phyloP scores from a whole-genome alignment of 768 basidiomycete genomes.

The Tephrocybe sp. region DNA sequence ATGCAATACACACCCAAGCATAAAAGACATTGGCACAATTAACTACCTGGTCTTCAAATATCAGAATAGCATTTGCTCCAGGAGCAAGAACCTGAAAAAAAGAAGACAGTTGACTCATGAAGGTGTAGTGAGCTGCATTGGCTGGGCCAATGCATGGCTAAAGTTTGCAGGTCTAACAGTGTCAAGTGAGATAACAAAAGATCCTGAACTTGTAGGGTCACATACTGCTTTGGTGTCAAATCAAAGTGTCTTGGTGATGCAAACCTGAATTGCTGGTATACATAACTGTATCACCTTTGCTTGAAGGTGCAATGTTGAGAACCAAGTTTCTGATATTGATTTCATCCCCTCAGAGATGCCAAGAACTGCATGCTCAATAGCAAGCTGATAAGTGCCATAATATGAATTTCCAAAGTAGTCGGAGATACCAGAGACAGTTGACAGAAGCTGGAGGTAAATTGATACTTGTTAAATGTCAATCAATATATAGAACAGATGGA shows the following conservation, averaged over 20 bases:
- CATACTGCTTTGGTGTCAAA: constrained; percentile 25
- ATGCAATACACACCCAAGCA: constrained; percentile 29
- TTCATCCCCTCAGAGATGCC: constrained; percentile 22
- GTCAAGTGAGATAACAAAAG: no score
- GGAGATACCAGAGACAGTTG: constrained; percentile 19
- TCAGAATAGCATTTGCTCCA: constrained; percentile 26
- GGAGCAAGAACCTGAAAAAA: no score
- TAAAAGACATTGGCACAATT: no score
- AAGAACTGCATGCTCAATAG: constrained; percentile 15
- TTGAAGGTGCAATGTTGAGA: no score
- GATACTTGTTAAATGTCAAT: background rate
- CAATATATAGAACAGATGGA: background rate
- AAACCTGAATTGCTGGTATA: constrained; percentile 22
- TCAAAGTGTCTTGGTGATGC: constrained; percentile 12
- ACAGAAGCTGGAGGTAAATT: constrained; percentile 18
- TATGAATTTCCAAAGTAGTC: constrained; percentile 26
- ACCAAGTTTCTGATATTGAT: no score
- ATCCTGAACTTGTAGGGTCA: constrained; percentile 1
- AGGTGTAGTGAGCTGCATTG: background rate
- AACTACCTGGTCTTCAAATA: no score
- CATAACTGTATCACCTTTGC: constrained; percentile 19
- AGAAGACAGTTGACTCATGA: background rate
- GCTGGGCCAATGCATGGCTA: constrained; percentile 19
- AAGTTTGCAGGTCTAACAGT: no score
- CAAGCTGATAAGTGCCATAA: constrained; percentile 23